Evolutionary conservation across 169 alveolate genomes (phyloP).

Genomic region (Cryptosporidium sp.): DNA sequence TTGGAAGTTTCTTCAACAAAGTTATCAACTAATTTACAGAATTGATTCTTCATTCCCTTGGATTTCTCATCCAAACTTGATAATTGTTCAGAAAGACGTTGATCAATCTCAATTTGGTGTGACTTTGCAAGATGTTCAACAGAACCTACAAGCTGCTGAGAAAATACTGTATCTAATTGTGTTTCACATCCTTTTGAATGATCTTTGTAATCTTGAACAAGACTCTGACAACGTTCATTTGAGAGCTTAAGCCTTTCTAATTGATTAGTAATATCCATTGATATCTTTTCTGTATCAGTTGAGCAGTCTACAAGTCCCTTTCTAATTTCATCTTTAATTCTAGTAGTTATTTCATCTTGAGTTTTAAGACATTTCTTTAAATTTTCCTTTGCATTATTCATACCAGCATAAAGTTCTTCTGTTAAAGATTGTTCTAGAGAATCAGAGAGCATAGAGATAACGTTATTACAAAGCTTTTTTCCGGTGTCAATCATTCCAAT

Average conservation of each 20-base stretch:
- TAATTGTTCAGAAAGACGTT: conserved; percentile 9
- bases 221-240: conserved; percentile 22
- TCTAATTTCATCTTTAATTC: conserved; percentile 24
- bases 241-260: conserved; percentile 29
- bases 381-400: conserved; percentile 34
- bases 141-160: neutral
- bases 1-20: conserved; percentile 47
- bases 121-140: conserved; percentile 13
- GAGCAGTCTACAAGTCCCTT: conserved; percentile 4
- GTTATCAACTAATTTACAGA: conserved; percentile 31
- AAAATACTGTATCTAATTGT: conserved; percentile 5
- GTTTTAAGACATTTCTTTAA: neutral
- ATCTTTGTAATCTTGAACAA: conserved; percentile 17
- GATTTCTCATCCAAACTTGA: conserved; percentile 21
- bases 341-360: neutral
- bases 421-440: conserved; percentile 38
- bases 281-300: conserved; percentile 9
- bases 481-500: conserved; percentile 46
- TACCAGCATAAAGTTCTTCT: conserved; percentile 28
- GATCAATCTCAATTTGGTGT: conserved; percentile 22
- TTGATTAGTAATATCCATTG: neutral
- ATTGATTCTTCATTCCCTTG: conserved; percentile 22
- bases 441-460: conserved; percentile 25
- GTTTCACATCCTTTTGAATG: conserved; percentile 3
- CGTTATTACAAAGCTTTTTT: conserved; percentile 32